Conservation (phyloP, 1,139 yeast genomes). For the Blastobotrys illinoisensis region DNA sequence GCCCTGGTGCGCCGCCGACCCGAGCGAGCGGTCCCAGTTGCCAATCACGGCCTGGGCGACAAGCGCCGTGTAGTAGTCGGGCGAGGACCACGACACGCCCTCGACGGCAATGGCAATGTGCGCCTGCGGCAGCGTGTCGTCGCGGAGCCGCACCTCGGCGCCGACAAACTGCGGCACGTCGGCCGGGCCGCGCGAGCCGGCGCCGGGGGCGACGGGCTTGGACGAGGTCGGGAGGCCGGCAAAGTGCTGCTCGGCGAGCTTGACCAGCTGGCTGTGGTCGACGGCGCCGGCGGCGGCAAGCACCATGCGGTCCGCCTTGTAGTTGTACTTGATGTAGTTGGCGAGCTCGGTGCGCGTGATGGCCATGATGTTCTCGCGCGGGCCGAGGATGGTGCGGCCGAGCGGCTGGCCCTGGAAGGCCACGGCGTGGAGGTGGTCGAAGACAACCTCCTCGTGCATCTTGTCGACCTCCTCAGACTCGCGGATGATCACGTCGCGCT, state of each 20-base stretch:
- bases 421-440: constrained; percentile 92
- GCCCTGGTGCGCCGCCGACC: constrained; percentile 82
- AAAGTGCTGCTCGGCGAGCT: constrained; percentile 68
- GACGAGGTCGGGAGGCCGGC: constrained; percentile 68
- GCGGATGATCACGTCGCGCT: constrained; percentile 90
- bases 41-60: constrained; percentile 97
- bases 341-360: constrained; percentile 72
- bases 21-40: constrained; percentile 93
- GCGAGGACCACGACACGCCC: constrained; percentile 96
- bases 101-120: constrained; percentile 94
- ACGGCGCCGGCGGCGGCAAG: constrained; percentile 94
- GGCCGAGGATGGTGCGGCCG: constrained; percentile 97
- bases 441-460: constrained; percentile 96
- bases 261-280: constrained; percentile 76
- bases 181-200: constrained; percentile 51
- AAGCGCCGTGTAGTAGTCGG: constrained; percentile 90
- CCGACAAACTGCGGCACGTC: constrained; percentile 79
- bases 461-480: constrained; percentile 98
- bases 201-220: constrained; percentile 61
- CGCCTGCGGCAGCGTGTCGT: constrained; percentile 77
- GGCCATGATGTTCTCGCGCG: constrained; percentile 78
- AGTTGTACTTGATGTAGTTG: constrained; percentile 75
- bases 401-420: constrained; percentile 87
- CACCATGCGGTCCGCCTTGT: constrained; percentile 97
- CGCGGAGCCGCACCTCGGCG: constrained; percentile 80